These are phyloP conservation scores for Fusarium euwallaceae DNA, from an alignment of 2,329 filamentous ascomycete genomes.

Conservation along the genomic window DNA sequence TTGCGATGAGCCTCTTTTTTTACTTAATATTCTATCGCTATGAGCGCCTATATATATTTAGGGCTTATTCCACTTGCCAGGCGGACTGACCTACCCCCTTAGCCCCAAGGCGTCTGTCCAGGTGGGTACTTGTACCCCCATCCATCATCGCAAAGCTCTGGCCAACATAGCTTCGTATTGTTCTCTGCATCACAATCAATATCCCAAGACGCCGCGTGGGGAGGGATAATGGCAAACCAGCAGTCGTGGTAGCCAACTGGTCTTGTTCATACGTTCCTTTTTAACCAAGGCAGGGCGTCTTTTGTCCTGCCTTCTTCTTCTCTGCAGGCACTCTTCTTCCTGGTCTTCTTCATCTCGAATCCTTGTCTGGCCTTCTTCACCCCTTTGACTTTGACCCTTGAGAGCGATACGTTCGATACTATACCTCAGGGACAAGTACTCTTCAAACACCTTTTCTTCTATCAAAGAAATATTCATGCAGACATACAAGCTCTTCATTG, in stretches of 20 bases:
- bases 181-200: conserved; percentile 46
- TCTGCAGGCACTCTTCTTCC: not conserved
- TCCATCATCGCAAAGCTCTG: conserved; percentile 28
- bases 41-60: not conserved
- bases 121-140: conserved; percentile 20
- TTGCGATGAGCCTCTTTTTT: not conserved
- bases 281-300: not conserved
- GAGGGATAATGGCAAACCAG: conserved; percentile 38
- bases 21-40: not conserved
- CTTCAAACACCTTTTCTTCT: not conserved
- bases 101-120: conserved; percentile 10
- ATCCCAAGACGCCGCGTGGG: conserved; percentile 36
- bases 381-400: not conserved
- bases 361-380: not conserved
- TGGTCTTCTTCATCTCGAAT: not conserved
- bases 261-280: conserved; percentile 9
- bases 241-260: conserved; percentile 5
- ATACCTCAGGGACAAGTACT: not conserved
- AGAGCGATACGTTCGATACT: not conserved
- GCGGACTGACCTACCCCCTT: not conserved
- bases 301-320: not conserved
- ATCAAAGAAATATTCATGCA: conserved; percentile 4
- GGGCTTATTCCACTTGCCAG: not conserved
- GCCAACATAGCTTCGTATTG: conserved; percentile 45
- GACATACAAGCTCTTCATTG: conserved; percentile 31